Percentiles rank a stretch among this genome's conserved stretches.
Conservation (phyloP, 257 asterid genomes). For the Solanum acaule region DNA sequence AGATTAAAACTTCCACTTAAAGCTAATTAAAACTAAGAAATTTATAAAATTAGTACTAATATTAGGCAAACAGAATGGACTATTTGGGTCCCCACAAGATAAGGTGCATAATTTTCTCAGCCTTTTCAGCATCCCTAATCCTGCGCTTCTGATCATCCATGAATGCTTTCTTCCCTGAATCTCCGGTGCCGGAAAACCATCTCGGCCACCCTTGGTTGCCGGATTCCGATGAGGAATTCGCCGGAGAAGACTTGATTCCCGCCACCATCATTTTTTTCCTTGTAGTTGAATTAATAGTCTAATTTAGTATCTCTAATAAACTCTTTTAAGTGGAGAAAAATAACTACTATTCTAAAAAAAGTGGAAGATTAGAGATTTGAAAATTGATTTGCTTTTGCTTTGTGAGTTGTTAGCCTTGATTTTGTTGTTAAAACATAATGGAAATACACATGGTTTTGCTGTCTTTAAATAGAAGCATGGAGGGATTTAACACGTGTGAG, state of each 20-base stretch:
- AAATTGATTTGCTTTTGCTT: neutral
- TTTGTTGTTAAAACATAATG: neutral
- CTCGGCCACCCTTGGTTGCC: neutral
- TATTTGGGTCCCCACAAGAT: conserved; percentile 13
- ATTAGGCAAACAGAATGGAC: neutral
- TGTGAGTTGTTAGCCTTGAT: neutral
- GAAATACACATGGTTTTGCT: neutral
- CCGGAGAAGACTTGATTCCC: neutral
- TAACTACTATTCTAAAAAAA: neutral
- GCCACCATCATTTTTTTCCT: neutral
- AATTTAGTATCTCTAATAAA: neutral
- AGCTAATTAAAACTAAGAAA: neutral
- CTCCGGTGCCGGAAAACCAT: conserved; percentile 3
- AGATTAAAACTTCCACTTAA: neutral
- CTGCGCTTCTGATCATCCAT: conserved; percentile 5
- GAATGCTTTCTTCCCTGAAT: neutral
- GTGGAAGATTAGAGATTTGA: neutral
- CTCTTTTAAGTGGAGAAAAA: neutral
- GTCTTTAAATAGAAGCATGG: neutral
- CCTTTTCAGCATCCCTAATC: conserved; percentile 5
- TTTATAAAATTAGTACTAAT: neutral
- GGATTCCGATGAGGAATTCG: neutral
- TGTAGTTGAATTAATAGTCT: neutral
- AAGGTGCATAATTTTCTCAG: conserved; percentile 5
- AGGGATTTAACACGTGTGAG: neutral